Evolutionary conservation across 2,329 filamentous ascomycete genomes (phyloP).

Genomic region (Trichophyton benhamiae): DNA sequence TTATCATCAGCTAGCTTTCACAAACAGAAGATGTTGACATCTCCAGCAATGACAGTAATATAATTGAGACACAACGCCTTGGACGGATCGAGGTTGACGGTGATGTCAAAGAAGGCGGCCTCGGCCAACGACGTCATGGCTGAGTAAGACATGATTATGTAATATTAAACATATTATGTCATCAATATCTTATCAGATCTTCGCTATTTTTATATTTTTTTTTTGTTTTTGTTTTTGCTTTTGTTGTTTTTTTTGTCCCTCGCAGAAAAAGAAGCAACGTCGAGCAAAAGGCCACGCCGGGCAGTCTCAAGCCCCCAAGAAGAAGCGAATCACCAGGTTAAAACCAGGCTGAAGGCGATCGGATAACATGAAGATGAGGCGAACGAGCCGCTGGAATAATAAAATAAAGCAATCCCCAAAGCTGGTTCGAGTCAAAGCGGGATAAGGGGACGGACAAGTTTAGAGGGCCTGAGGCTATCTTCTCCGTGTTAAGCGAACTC

Average conservation of each 20-base stretch:
- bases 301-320: background rate
- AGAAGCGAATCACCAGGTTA: background rate
- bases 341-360: background rate
- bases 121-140: background rate
- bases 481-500: background rate
- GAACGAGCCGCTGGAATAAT: background rate
- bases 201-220: background rate
- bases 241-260: background rate
- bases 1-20: background rate
- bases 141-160: background rate
- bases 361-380: background rate
- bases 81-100: background rate
- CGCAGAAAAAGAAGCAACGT: background rate
- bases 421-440: background rate
- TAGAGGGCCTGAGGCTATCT: background rate
- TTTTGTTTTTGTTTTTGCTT: background rate
- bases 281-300: background rate
- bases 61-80: background rate
- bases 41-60: background rate
- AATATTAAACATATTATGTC: background rate
- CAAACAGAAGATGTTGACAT: background rate
- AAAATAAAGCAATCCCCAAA: background rate
- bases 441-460: background rate
- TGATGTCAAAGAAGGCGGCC: background rate
- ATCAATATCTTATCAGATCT: background rate